A percentile compares a stretch with the other conserved stretches of the same genome.
Evolutionary conservation across 345 rosid species (phyloP).

Genomic region (Lepidium africanum): DNA sequence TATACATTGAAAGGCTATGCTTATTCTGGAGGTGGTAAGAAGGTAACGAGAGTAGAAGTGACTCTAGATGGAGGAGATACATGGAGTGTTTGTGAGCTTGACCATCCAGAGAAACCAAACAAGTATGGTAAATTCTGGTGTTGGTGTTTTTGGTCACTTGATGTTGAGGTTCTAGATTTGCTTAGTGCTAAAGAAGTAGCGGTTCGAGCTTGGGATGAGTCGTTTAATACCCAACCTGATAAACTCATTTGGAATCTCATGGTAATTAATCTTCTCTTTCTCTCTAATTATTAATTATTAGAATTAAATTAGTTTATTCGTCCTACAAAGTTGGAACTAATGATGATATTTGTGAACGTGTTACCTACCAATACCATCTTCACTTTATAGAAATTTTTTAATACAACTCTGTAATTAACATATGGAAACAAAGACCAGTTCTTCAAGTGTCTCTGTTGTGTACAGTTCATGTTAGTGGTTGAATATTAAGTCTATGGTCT

Average conservation of each 20-base stretch:
- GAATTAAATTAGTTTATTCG: not conserved
- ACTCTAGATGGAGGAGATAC: conserved; percentile 91
- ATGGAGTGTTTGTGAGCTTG: conserved; percentile 75
- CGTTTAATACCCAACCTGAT: conserved; percentile 88
- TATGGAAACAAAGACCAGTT: not conserved
- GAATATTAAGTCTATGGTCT: not conserved
- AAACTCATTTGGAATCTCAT: conserved; percentile 93
- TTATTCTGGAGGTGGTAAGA: conserved; percentile 93
- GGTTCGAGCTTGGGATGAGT: conserved; percentile 94
- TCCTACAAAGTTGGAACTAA: conserved; percentile 29
- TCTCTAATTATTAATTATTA: not conserved
- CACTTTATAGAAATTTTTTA: not conserved
- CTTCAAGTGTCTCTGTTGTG: conserved; percentile 8
- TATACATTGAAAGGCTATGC: conserved; percentile 77
- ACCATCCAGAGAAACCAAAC: conserved; percentile 65
- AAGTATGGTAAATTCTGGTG: conserved; percentile 81
- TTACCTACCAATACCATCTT: conserved; percentile 26
- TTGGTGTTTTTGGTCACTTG: conserved; percentile 96
- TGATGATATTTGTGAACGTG: conserved; percentile 10
- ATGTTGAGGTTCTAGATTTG: conserved; percentile 74
- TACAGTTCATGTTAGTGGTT: conserved; percentile 9
- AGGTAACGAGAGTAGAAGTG: conserved; percentile 89
- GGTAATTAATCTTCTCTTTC: conserved; percentile 39
- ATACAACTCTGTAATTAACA: not conserved
- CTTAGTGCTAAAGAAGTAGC: conserved; percentile 77